A percentile compares a stretch with the other conserved stretches of the same genome.
phyloP scores from a whole-genome alignment of 192 early-diverging fungal genomes.

The Linnemannia zychae region DNA sequence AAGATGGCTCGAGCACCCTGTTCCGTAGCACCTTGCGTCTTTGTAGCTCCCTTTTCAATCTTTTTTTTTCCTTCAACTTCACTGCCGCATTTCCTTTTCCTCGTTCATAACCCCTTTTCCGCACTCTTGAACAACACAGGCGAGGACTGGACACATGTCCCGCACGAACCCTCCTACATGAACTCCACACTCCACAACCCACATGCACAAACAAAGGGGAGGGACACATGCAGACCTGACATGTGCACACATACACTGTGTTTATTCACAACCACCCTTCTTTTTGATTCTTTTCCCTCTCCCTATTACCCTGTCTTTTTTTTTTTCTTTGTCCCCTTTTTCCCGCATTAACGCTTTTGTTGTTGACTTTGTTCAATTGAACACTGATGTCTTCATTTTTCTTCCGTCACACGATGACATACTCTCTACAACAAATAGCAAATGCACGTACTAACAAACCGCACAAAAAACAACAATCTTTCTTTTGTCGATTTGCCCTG shows the following conservation, averaged over 20 bases:
- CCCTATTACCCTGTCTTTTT: not conserved
- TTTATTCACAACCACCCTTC: not conserved
- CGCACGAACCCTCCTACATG: not conserved
- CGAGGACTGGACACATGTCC: slow-evolving; percentile 2
- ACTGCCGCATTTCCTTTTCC: not conserved
- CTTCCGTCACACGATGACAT: slow-evolving; percentile 1
- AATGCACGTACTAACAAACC: slow-evolving; percentile 1
- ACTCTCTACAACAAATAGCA: too few species aligned
- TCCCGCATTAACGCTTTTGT: not conserved
- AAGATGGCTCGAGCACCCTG: not conserved
- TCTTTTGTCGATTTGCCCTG: not conserved
- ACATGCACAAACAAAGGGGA: slow-evolving; percentile 7
- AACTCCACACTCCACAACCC: not conserved
- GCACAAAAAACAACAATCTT: not conserved
- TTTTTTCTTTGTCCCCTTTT: not conserved
- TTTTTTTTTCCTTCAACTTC: not conserved
- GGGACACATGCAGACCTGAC: not conserved
- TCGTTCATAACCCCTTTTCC: not conserved
- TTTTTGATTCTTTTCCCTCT: not conserved
- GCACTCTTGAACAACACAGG: not conserved
- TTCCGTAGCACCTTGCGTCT: not conserved
- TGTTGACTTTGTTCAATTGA: not conserved
- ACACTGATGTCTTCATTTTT: not conserved
- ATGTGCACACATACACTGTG: not conserved
- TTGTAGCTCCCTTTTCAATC: not conserved